Evolutionary conservation across 352 stramenopile genomes (phyloP).

Genomic region (Globisporangium irregulare): DNA sequence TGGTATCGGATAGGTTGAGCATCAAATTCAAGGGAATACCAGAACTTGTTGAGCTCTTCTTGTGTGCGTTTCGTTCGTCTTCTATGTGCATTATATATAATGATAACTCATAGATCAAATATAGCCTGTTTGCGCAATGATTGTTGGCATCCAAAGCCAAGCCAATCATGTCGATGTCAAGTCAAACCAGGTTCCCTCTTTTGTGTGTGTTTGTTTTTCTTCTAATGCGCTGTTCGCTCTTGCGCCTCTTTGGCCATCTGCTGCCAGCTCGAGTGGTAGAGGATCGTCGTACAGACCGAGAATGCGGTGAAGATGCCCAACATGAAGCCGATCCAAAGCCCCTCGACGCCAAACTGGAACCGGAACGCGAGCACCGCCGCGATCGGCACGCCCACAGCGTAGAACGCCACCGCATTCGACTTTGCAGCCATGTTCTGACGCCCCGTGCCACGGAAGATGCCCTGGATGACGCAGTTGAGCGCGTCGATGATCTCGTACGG

Average conservation of each 20-base stretch:
- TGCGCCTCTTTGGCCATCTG: constrained; percentile 23
- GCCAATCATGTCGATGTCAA: neutral
- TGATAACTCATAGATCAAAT: no score
- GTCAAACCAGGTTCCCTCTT: neutral
- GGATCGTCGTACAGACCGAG: constrained; percentile 14
- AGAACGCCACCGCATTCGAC: constrained; percentile 74
- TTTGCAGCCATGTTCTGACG: constrained; percentile 62
- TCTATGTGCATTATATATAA: neutral
- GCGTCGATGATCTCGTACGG: constrained; percentile 69
- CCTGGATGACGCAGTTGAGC: constrained; percentile 64
- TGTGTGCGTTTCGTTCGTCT: neutral
- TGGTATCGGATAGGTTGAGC: neutral
- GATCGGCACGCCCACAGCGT: constrained; percentile 69
- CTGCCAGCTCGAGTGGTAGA: constrained; percentile 24
- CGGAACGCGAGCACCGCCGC: constrained; percentile 52
- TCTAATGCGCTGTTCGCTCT: constrained; percentile 20
- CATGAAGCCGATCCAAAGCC: constrained; percentile 80
- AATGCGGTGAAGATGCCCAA: constrained; percentile 33
- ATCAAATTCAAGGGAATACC: neutral
- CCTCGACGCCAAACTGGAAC: constrained; percentile 44
- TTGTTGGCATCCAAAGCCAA: no score
- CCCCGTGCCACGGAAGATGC: constrained; percentile 67
- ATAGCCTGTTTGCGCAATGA: no score
- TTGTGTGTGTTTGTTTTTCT: neutral
- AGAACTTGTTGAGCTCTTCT: neutral